phyloP scores from a whole-genome alignment of 2,329 filamentous ascomycete species.

The Gaeumannomyces tritici region DNA sequence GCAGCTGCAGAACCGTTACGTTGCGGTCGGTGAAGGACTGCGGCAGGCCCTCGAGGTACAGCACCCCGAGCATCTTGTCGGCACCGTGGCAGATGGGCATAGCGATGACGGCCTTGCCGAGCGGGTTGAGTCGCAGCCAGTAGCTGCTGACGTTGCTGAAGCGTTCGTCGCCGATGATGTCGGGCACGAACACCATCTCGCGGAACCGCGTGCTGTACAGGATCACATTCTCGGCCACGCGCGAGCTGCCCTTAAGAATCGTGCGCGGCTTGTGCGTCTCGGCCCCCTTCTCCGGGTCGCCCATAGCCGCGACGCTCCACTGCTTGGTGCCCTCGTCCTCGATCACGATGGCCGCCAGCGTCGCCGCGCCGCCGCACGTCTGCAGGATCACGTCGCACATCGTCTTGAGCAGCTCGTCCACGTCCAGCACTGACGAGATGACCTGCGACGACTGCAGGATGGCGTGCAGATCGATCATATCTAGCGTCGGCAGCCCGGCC shows the following conservation, averaged over 20 bases:
- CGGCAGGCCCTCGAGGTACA: conserved; percentile 67
- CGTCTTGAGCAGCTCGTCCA: conserved; percentile 67
- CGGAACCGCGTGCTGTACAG: conserved; percentile 69
- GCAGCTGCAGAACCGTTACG: conserved; percentile 54
- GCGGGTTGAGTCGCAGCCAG: conserved; percentile 59
- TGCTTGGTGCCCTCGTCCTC: conserved; percentile 53
- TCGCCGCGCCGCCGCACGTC: conserved; percentile 62
- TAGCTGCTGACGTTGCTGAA: conserved; percentile 65
- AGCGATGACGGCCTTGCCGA: conserved; percentile 68
- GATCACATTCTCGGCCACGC: conserved; percentile 68
- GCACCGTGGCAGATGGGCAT: conserved; percentile 65
- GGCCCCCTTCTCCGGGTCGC: conserved; percentile 60
- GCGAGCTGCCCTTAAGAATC: conserved; percentile 52
- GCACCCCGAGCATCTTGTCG: conserved; percentile 59
- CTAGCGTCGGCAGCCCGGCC: conserved; percentile 60
- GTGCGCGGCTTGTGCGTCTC: conserved; percentile 57
- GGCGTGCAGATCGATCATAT: conserved; percentile 74
- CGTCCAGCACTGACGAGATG: conserved; percentile 67
- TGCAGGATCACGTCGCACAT: conserved; percentile 77
- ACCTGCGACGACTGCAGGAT: conserved; percentile 73
- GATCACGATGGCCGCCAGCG: conserved; percentile 63
- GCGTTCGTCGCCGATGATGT: conserved; percentile 65
- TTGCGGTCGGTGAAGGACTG: conserved; percentile 71
- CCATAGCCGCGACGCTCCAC: conserved; percentile 68
- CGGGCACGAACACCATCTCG: conserved; percentile 64